Conservation (phyloP, 1,139 yeast genomes). For the Suhomyces ambrosiae region DNA sequence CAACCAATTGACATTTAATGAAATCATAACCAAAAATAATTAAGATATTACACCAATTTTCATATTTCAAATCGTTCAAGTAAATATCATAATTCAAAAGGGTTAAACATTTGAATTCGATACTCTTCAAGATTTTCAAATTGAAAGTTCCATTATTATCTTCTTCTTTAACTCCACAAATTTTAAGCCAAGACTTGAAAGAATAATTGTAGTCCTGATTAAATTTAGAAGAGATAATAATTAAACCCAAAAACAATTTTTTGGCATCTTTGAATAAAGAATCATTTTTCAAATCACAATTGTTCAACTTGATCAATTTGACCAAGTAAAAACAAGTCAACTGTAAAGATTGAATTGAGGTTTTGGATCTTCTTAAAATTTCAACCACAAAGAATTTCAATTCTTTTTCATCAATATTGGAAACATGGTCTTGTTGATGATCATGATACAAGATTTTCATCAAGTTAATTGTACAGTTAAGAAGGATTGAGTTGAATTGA, state of each 20-base stretch:
- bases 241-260: constrained; percentile 63
- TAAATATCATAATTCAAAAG: constrained; percentile 59
- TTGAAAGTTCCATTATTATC: constrained; percentile 23
- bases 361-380: constrained; percentile 66
- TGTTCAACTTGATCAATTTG: constrained; percentile 37
- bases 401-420: constrained; percentile 24
- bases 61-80: constrained; percentile 52
- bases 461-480: constrained; percentile 41
- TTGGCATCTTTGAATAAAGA: constrained; percentile 53
- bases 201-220: constrained; percentile 73
- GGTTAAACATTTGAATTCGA: constrained; percentile 58
- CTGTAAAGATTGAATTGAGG: constrained; percentile 66
- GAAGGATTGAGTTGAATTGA: constrained; percentile 45
- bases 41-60: constrained; percentile 55
- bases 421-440: constrained; percentile 4
- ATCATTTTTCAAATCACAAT: constrained; percentile 10
- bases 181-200: constrained; percentile 73
- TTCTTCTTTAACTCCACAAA: constrained; percentile 56
- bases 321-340: constrained; percentile 65
- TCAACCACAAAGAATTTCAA: constrained; percentile 58
- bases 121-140: constrained; percentile 46
- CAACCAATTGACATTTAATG: constrained; percentile 25
- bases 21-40: constrained; percentile 50
- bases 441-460: constrained; percentile 38
- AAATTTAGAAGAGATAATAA: constrained; percentile 72